These are phyloP conservation scores for Aspergillus olivimuriae DNA, from an alignment of 495 filamentous ascomycete species.

Conservation along the genomic window DNA sequence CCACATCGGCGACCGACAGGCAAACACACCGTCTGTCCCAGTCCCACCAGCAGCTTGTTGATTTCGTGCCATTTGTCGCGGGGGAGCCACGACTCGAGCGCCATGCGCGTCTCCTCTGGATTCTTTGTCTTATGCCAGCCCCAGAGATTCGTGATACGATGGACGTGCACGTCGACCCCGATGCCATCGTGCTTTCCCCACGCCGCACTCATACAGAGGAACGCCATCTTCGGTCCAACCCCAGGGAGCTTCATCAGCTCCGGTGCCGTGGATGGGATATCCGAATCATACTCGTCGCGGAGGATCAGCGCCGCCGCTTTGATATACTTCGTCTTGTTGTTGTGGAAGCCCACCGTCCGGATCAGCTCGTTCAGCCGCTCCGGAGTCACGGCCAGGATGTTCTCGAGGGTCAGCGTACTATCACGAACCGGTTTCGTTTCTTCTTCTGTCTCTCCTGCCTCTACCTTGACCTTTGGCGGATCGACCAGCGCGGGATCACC, in stretches of 20 bases:
- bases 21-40: constrained; percentile 83
- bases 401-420: constrained; percentile 63
- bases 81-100: constrained; percentile 80
- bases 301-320: constrained; percentile 70
- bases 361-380: constrained; percentile 72
- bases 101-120: constrained; percentile 77
- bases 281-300: constrained; percentile 57
- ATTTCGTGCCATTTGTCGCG: constrained; percentile 89
- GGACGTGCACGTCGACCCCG: constrained; percentile 63
- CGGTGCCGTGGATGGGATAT: constrained; percentile 78
- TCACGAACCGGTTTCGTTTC: constrained; percentile 35
- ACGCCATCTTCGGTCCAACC: constrained; percentile 97
- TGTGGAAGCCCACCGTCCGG: constrained; percentile 83
- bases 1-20: constrained; percentile 76
- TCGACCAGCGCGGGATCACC: constrained; percentile 11
- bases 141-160: constrained; percentile 95
- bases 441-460: constrained; percentile 6
- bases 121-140: constrained; percentile 81
- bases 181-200: constrained; percentile 59
- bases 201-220: constrained; percentile 73
- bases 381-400: constrained; percentile 68
- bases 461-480: constrained; percentile 9
- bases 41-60: constrained; percentile 83
- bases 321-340: constrained; percentile 91
- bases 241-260: constrained; percentile 78